phyloP scores from a whole-genome alignment of 805 yeast genomes.

The Saccharomyces paradoxus region DNA sequence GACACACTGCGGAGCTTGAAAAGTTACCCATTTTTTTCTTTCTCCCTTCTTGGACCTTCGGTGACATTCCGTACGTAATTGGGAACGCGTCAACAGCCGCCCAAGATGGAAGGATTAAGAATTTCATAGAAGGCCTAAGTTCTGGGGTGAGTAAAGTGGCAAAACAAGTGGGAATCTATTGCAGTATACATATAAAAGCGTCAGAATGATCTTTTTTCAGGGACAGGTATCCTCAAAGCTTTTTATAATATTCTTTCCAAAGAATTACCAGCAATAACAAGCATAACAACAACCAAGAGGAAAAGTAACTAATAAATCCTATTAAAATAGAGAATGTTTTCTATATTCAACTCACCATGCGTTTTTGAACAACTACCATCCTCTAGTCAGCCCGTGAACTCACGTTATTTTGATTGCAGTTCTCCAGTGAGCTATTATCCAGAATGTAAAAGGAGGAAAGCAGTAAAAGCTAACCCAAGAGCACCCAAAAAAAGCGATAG shows the following conservation, averaged over 20 bases:
- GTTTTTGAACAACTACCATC: conserved; percentile 19
- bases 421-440: conserved; percentile 2
- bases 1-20: background rate
- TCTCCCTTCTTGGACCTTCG: background rate
- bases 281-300: background rate
- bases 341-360: conserved; percentile 19
- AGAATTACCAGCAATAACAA: too few species aligned
- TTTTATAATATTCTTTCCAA: too few species aligned
- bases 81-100: background rate
- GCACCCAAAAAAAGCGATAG: background rate
- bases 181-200: background rate
- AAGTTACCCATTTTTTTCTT: background rate
- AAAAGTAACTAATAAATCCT: background rate
- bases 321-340: conserved; percentile 12
- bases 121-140: background rate
- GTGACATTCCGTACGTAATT: background rate
- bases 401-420: conserved; percentile 2
- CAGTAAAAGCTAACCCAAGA: background rate
- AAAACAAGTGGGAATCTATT: background rate
- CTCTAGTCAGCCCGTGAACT: conserved; percentile 1
- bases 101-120: background rate
- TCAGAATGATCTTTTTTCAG: background rate
- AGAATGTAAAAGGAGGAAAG: conserved; percentile 9
- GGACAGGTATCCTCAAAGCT: background rate
- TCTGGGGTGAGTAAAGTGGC: background rate